phyloP scores from a whole-genome alignment of 257 asterid species.

The Nicotiana otophora region DNA sequence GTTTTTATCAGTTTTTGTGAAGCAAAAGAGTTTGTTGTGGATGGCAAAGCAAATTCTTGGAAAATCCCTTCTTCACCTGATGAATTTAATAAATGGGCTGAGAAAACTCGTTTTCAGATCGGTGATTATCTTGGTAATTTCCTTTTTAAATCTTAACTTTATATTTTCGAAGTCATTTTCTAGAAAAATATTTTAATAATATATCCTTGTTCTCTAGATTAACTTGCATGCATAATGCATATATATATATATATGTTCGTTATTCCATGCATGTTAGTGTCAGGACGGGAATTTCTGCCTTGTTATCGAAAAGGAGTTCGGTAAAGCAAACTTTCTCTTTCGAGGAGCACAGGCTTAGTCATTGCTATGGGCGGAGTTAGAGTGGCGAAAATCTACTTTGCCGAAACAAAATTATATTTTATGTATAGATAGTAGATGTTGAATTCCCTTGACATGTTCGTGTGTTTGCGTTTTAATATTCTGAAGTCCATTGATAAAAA shows the following conservation, averaged over 20 bases:
- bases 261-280: no score
- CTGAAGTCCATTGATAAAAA: no score
- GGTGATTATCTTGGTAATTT: constrained; percentile 54
- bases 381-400: no score
- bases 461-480: no score
- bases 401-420: no score
- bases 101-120: constrained; percentile 36
- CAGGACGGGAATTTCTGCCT: no score
- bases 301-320: no score
- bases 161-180: background rate
- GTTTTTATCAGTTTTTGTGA: constrained; percentile 23
- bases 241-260: background rate
- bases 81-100: constrained; percentile 45
- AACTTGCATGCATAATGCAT: background rate
- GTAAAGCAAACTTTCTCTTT: no score
- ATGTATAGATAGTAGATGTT: no score
- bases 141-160: background rate
- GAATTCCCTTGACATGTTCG: no score
- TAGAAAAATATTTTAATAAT: background rate
- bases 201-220: background rate
- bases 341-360: no score
- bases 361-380: no score
- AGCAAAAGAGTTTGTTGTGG: constrained; percentile 34
- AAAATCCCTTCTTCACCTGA: constrained; percentile 47
- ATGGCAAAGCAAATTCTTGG: constrained; percentile 36